Evolutionary conservation across 2,329 filamentous ascomycete species (phyloP), one percentile per base, ranked within the genome.

Genomic region (Passalora sequoiae): DNA sequence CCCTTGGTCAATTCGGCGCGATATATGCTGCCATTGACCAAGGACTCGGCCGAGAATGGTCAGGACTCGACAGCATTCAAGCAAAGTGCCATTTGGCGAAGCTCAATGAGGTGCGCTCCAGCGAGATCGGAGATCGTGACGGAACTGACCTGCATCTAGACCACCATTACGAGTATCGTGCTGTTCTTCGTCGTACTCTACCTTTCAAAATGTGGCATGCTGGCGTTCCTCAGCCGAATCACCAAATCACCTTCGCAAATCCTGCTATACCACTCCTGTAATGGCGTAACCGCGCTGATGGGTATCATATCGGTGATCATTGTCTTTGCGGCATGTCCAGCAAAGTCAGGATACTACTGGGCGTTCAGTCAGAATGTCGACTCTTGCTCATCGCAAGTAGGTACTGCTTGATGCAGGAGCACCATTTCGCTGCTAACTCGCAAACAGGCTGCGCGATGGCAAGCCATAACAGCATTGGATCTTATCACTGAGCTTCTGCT

Each of bases 401-500:
- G 48, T 31, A 9, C n/a, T 13, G 17, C 16, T 21, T 21, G 21
- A 27, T 28, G 6, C 10, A 13, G 20, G 10, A 27, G 12, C n/a
- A n/a, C 21, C 32, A 30, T 22, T 25, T n/a, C 27, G 30, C n/a
- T 27, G 16, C 17, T 16, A 9, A 38, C 25, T 21, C 42, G 49
- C 22, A 52, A 19, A 22, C 38, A 62, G 60, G 43, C 32, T 41
- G 32, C 43, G 10, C 56, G 63, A 32, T 69, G 62, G 67, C 61
- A 64, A 50, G 50, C 60, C 3, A 60, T 69, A 42, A 66, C 66
- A 6, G 63, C 54, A 1, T 58, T 70, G 21, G 67, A 71, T 46
- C 53, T 68, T 30, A 43, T 61, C 5, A 66, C 62, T 8, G 65
- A 67, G 45, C 27, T 59, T 6, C 10, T 59, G 4, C 49, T 67